phyloP scores from a whole-genome alignment of 1,139 yeast genomes.

The Cylindricascospora bacillispora region DNA sequence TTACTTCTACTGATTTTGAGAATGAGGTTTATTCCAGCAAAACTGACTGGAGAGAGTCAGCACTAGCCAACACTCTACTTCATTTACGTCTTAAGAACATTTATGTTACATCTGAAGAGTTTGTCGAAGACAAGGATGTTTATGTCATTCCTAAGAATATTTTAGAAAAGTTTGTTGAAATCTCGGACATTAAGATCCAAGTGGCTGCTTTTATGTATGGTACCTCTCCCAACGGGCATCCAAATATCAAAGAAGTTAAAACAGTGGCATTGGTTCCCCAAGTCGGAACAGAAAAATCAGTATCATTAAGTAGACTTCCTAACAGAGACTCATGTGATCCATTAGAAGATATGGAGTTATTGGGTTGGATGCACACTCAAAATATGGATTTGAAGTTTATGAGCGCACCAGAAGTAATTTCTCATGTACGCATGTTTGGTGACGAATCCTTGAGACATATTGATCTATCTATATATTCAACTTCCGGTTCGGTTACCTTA shows the following conservation, averaged over 20 bases:
- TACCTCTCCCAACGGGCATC: slow-evolving; percentile 53
- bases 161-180: slow-evolving; percentile 62
- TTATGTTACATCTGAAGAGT: slow-evolving; percentile 52
- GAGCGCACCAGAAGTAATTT: slow-evolving; percentile 61
- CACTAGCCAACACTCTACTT: slow-evolving; percentile 64
- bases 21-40: slow-evolving; percentile 73
- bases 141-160: slow-evolving; percentile 75
- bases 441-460: slow-evolving; percentile 32
- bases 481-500: slow-evolving; percentile 77
- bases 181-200: slow-evolving; percentile 72
- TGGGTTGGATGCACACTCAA: slow-evolving; percentile 81
- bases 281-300: slow-evolving; percentile 56
- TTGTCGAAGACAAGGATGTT: slow-evolving; percentile 44
- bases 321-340: slow-evolving; percentile 25
- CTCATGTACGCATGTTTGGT: slow-evolving; percentile 35
- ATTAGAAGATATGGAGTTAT: slow-evolving; percentile 40
- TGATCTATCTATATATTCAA: slow-evolving; percentile 55
- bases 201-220: slow-evolving; percentile 79
- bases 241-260: slow-evolving; percentile 62
- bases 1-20: slow-evolving; percentile 82
- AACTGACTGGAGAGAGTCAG: slow-evolving; percentile 86
- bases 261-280: slow-evolving; percentile 81
- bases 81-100: slow-evolving; percentile 68
- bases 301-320: slow-evolving; percentile 50
- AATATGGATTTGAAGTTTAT: slow-evolving; percentile 46